phyloP scores from a whole-genome alignment of 306 rosid species.

The Castanea sativa region DNA sequence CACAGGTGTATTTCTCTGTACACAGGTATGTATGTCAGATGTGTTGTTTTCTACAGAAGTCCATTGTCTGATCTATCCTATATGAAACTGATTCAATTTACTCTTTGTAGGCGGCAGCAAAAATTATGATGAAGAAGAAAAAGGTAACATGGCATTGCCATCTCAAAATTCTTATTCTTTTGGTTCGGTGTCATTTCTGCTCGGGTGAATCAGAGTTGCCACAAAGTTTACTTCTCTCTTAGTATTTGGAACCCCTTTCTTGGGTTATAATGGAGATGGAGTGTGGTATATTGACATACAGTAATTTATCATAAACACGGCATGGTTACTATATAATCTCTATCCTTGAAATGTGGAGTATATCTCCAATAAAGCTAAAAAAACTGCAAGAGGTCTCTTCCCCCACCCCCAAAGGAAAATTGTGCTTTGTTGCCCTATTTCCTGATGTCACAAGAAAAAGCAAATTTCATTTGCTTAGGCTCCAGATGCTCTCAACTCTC shows the following conservation, averaged over 20 bases:
- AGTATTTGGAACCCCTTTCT: not conserved
- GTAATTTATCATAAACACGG: not conserved
- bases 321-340: not conserved
- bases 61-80: constrained; percentile 6
- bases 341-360: not conserved
- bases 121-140: constrained; percentile 92
- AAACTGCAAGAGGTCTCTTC: not conserved
- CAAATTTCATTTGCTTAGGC: not conserved
- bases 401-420: no score
- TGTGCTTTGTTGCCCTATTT: not conserved
- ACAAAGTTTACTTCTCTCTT: not conserved
- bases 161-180: not conserved
- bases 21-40: constrained; percentile 54
- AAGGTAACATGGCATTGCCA: constrained; percentile 51
- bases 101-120: constrained; percentile 77
- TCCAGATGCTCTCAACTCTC: not conserved
- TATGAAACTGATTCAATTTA: constrained; percentile 23
- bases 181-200: not conserved
- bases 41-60: constrained; percentile 7
- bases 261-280: constrained; percentile 3
- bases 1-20: constrained; percentile 88
- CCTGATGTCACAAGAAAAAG: not conserved
- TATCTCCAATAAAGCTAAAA: not conserved
- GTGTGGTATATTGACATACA: not conserved
- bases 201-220: not conserved